Evolutionary conservation across 2,329 filamentous ascomycete genomes (phyloP).

Genomic region (Macrophomina tecta): DNA sequence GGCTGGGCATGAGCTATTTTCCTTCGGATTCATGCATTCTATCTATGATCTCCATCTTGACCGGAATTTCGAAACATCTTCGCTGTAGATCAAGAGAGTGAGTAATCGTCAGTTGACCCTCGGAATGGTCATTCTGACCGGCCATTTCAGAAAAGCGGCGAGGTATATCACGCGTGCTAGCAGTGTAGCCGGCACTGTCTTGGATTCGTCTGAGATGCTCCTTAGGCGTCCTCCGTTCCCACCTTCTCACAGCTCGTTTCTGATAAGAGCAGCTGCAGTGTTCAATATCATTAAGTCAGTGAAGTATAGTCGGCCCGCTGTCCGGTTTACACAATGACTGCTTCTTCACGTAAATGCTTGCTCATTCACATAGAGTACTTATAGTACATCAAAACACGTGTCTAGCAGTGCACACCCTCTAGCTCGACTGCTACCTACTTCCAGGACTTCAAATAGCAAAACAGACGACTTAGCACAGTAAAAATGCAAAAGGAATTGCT

Average conservation of each 20-base stretch:
- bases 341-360: no score
- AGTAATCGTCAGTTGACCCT: background rate
- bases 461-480: background rate
- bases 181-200: background rate
- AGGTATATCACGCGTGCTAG: background rate
- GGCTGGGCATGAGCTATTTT: background rate
- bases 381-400: no score
- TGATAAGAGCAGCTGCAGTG: no score
- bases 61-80: background rate
- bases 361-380: no score
- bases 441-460: background rate
- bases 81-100: background rate
- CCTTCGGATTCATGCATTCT: background rate
- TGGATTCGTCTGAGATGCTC: background rate
- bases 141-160: no score
- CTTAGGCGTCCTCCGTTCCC: background rate
- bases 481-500: conserved; percentile 16
- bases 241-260: background rate
- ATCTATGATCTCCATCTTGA: background rate
- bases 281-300: no score
- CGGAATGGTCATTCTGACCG: no score
- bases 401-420: no score
- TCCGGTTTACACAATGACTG: no score
- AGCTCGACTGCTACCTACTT: no score
- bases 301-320: no score